Conservation (phyloP, 371 early-diverging fungal species). For the Syncephalastrum sp. region DNA sequence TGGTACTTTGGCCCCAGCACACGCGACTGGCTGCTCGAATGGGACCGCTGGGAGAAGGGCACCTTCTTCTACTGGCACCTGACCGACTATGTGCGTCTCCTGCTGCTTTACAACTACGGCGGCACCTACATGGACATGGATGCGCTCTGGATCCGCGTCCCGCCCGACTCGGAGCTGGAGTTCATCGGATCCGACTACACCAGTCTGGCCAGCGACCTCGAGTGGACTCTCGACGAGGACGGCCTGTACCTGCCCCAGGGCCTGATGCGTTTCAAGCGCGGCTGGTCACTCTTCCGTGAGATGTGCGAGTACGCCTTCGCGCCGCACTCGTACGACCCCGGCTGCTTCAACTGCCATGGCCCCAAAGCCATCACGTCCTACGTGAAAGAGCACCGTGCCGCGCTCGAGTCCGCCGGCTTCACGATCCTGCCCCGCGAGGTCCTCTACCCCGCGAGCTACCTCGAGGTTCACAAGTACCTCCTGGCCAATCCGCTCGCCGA, state of each 20-base stretch:
- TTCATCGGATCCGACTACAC: slow-evolving; percentile 66
- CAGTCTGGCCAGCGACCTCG: slow-evolving; percentile 42
- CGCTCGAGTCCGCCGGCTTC: slow-evolving; percentile 49
- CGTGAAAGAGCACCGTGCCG: slow-evolving; percentile 47
- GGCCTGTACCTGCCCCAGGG: slow-evolving; percentile 65
- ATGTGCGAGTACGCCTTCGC: slow-evolving; percentile 59
- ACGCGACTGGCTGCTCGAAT: slow-evolving; percentile 56
- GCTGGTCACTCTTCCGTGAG: slow-evolving; percentile 61
- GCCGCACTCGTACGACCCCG: slow-evolving; percentile 51
- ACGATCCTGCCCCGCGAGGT: slow-evolving; percentile 51
- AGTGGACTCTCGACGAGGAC: slow-evolving; percentile 62
- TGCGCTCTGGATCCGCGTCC: slow-evolving; percentile 63
- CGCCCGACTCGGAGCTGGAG: slow-evolving; percentile 54
- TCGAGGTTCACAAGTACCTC: slow-evolving; percentile 44
- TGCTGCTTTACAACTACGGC: slow-evolving; percentile 64
- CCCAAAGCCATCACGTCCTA: slow-evolving; percentile 64
- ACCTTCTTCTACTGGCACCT: slow-evolving; percentile 60
- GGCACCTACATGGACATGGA: slow-evolving; percentile 76
- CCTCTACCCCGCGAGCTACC: slow-evolving; percentile 55
- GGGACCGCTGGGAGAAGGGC: slow-evolving; percentile 60
- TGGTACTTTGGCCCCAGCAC: slow-evolving; percentile 68
- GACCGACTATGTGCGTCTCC: slow-evolving; percentile 59
- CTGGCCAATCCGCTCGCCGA: slow-evolving; percentile 47
- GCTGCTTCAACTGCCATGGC: slow-evolving; percentile 67
- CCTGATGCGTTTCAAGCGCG: slow-evolving; percentile 65